Percentiles rank a stretch among this genome's conserved stretches.
These are phyloP conservation scores for Wickerhamomyces sydowiorum DNA, from an alignment of 805 yeast species.

Conservation along the genomic window DNA sequence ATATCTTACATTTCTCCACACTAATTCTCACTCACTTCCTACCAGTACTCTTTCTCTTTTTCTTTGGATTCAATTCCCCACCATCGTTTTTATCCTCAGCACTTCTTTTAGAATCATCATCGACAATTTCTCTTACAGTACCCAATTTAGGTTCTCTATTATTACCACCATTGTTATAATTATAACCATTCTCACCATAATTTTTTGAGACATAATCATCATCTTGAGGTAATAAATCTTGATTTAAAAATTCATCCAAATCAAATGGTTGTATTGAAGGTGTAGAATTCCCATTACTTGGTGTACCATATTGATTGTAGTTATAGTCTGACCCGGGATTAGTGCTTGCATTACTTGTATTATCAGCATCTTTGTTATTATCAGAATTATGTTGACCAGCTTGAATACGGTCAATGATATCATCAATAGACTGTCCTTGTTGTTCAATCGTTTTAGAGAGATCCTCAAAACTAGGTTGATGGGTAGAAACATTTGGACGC, in stretches of 20 bases:
- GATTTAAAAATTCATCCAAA: conserved; percentile 19
- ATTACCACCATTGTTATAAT: conserved; percentile 5
- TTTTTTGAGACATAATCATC: background rate
- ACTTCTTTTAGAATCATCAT: background rate
- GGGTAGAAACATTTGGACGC: conserved; percentile 2
- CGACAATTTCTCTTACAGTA: background rate
- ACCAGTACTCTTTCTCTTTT: conserved; percentile 3
- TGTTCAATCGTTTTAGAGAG: conserved; percentile 18
- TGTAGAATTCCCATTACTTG: background rate
- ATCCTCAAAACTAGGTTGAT: conserved; percentile 11
- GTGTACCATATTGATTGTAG: background rate
- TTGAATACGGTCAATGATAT: conserved; percentile 15
- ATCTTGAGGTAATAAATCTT: conserved; percentile 1
- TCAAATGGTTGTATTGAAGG: conserved; percentile 10
- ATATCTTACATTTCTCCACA: background rate
- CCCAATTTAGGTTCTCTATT: conserved; percentile 3
- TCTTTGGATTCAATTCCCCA: conserved; percentile 4
- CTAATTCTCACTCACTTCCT: background rate
- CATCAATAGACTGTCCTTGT: conserved; percentile 22
- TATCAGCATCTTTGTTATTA: background rate
- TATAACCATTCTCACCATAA: background rate
- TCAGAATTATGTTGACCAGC: conserved; percentile 3
- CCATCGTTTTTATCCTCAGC: conserved; percentile 1
- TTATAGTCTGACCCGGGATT: background rate
- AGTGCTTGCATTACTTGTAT: background rate